A percentile compares a stretch with the other conserved stretches of the same genome.
These are phyloP conservation scores for Pestalotiopsis sp. DNA, from an alignment of 2,329 filamentous ascomycete species.

Conservation along the genomic window DNA sequence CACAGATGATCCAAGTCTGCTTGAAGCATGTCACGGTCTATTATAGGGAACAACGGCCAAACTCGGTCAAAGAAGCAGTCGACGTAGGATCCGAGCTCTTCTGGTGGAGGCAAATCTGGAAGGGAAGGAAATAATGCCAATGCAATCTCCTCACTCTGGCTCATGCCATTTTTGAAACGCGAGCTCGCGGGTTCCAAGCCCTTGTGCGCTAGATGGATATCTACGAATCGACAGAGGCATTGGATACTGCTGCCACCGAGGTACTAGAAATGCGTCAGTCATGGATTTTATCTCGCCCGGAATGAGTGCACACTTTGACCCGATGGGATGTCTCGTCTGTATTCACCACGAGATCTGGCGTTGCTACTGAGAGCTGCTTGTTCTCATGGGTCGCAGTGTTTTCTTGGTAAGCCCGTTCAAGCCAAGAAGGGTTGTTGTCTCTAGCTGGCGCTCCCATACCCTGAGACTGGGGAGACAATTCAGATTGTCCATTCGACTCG, in stretches of 20 bases:
- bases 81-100: constrained; percentile 12
- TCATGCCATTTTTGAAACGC: constrained; percentile 24
- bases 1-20: constrained; percentile 14
- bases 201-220: constrained; percentile 21
- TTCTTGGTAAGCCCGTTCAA: not conserved
- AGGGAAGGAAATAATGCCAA: constrained; percentile 16
- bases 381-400: not conserved
- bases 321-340: constrained; percentile 22
- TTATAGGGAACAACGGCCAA: constrained; percentile 22
- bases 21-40: constrained; percentile 16
- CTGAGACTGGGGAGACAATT: not conserved
- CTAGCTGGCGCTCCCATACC: constrained; percentile 1
- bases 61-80: constrained; percentile 20
- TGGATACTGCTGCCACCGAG: constrained; percentile 22
- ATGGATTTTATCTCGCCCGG: not conserved
- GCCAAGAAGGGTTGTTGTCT: constrained; percentile 10
- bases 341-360: constrained; percentile 24
- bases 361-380: not conserved
- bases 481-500: not conserved
- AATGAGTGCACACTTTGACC: constrained; percentile 12
- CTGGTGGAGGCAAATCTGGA: constrained; percentile 16
- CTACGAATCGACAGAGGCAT: constrained; percentile 24
- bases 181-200: constrained; percentile 19
- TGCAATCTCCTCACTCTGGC: constrained; percentile 23
- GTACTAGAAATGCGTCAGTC: not conserved